Conservation (phyloP, 495 filamentous ascomycete genomes). For the Geopyxis carbonaria region DNA sequence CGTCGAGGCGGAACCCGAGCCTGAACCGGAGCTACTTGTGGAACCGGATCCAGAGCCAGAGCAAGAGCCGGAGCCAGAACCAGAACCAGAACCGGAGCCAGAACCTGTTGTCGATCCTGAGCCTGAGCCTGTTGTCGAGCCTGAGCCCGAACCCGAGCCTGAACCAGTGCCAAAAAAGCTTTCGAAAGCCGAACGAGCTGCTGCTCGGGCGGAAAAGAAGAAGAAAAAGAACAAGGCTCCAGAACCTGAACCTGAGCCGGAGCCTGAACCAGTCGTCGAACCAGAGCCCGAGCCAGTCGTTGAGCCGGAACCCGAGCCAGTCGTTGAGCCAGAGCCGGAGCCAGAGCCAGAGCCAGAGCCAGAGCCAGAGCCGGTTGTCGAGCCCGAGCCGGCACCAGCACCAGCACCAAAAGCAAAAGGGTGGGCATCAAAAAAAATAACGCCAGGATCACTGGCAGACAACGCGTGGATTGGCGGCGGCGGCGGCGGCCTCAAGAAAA, state of each 20-base stretch:
- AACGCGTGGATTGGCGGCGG: neutral
- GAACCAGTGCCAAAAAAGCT: slow-evolving; percentile 5
- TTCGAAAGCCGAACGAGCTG: neutral
- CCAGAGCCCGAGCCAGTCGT: neutral
- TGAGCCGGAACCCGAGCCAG: slow-evolving; percentile 1
- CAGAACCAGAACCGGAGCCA: slow-evolving; percentile 3
- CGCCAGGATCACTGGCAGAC: neutral
- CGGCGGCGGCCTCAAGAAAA: neutral
- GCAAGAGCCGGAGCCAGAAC: neutral
- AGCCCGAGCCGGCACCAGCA: slow-evolving; percentile 4
- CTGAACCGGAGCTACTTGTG: neutral
- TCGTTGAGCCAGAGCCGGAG: neutral
- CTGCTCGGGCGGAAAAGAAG: no score
- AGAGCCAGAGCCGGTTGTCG: neutral
- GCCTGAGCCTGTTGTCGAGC: slow-evolving; percentile 1
- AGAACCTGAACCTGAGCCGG: neutral
- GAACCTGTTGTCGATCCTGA: slow-evolving; percentile 4
- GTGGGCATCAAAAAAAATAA: slow-evolving; percentile 6
- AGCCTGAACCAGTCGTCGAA: slow-evolving; percentile 3
- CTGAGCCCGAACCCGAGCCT: slow-evolving; percentile 3
- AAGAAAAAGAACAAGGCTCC: no score
- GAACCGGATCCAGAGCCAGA: neutral
- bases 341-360: neutral
- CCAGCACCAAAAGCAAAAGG: slow-evolving; percentile 8
- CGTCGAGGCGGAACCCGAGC: no score